Evolutionary conservation across 495 filamentous ascomycete species (phyloP), one percentile per base, ranked within the genome.

Genomic region (Penicillium antarcticum): DNA sequence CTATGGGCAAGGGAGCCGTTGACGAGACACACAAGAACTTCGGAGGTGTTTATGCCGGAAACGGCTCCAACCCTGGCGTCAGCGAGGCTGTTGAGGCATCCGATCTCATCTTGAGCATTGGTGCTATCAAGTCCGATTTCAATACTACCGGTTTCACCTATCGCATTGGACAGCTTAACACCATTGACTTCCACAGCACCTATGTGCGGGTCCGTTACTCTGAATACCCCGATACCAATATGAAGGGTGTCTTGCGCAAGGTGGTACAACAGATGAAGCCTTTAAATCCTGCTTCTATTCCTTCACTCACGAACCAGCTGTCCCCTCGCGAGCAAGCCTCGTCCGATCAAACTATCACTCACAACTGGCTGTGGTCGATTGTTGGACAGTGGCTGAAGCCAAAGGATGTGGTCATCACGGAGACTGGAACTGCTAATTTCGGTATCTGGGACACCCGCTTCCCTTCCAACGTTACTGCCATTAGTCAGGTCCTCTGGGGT

Each of bases 141-240:
- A 96, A 97, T 68, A 94, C 91, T 12, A 74, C 86, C 10, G 92
- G 92, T 13, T 96, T 96, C 75, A 87, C 87, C 6, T 96, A 95
- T 61, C 84, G 81, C 51, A 83, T 90, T 33, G 86, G 86, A 10
- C 87, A 89, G 66, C 79, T 91, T 40, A 87, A 86, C 50, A 88
- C 87, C 12, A 91, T 96, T 57, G 91, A 96, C 62, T 88, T 96
- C 63, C 89, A 95, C 69, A 91, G 85, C 69, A 83, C 76, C 40
- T 83, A 83, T 62, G 85, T 86, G 62, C 80, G 76, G 23, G 89
- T 94, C 14, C 77, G 86, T 17, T 91, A 90, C 63, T 89, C 87
- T 1, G 85, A 88, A 61, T 96, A 95, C 58, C 90, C 92, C 1
- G 81, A 87, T 17, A 82, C 91, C 17, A 77, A 81, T 48, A 96